phyloP scores from a whole-genome alignment of 306 rosid species.

The Cotoneaster glaucophyllus region DNA sequence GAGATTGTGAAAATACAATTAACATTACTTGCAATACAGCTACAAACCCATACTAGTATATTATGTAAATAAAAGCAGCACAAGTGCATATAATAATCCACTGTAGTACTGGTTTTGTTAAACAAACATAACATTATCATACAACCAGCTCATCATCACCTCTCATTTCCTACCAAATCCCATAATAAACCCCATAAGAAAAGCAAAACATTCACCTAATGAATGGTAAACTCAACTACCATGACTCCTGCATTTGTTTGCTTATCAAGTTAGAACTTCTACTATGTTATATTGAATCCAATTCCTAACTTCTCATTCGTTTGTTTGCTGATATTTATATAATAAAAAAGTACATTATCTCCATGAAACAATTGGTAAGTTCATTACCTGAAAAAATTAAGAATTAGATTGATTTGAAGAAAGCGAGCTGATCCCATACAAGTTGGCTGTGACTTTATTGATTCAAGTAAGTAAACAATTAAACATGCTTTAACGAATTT shows the following conservation, averaged over 20 bases:
- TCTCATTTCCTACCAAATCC: slow-evolving; percentile 13
- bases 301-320: too few relatives aligned
- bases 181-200: neutral
- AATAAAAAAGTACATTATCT: too few relatives aligned
- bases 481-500: neutral
- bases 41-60: neutral
- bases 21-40: neutral
- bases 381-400: neutral
- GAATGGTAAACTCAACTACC: neutral
- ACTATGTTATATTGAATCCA: neutral
- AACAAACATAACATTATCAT: neutral
- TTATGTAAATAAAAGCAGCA: neutral
- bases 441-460: neutral
- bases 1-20: neutral
- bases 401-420: neutral
- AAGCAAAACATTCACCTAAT: slow-evolving; percentile 9
- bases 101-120: neutral
- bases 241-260: neutral
- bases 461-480: too few relatives aligned
- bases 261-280: neutral
- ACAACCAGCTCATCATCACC: slow-evolving; percentile 9
- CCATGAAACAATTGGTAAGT: neutral
- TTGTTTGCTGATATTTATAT: neutral
- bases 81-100: neutral
- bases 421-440: neutral